A percentile compares a stretch with the other conserved stretches of the same genome.
Evolutionary conservation across 108 stramenopile genomes (phyloP).

Genomic region (Skeletonema marinoi): DNA sequence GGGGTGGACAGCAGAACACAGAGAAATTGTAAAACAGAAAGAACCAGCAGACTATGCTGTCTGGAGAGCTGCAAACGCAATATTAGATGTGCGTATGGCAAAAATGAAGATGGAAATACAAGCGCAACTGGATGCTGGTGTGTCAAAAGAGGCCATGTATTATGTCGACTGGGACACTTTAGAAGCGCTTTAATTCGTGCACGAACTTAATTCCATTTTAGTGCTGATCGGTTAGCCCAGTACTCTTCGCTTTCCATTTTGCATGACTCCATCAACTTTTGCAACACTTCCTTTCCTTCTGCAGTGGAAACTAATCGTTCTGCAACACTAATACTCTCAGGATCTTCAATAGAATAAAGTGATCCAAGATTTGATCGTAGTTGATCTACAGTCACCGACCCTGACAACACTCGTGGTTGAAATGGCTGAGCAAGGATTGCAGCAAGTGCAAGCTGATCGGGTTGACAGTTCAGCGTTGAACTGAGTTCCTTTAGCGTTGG

Average conservation of each 20-base stretch:
- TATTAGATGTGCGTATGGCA: constrained; percentile 42
- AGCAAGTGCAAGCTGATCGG: constrained; percentile 74
- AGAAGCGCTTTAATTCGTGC: constrained; percentile 12
- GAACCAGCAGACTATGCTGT: constrained; percentile 49
- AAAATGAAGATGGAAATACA: constrained; percentile 51
- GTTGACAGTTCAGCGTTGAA: constrained; percentile 46
- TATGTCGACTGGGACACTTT: constrained; percentile 42
- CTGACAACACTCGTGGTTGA: constrained; percentile 68
- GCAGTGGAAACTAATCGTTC: constrained; percentile 35
- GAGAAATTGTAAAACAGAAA: constrained; percentile 23
- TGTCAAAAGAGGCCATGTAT: constrained; percentile 36
- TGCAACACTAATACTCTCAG: constrained; percentile 9
- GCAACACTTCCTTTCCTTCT: constrained; percentile 37
- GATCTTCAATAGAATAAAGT: background rate
- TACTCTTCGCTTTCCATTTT: constrained; percentile 62
- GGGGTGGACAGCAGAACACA: constrained; percentile 42
- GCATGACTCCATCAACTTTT: constrained; percentile 55
- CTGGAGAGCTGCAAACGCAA: constrained; percentile 52
- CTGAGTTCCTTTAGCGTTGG: constrained; percentile 38
- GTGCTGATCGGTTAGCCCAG: constrained; percentile 63
- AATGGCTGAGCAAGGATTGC: constrained; percentile 77
- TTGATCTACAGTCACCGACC: constrained; percentile 72
- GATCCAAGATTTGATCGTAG: constrained; percentile 65
- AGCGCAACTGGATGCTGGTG: constrained; percentile 28
- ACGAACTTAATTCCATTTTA: constrained; percentile 65